A percentile compares a stretch with the other conserved stretches of the same genome.
These are phyloP conservation scores for Achlya hypogyna DNA, from an alignment of 352 stramenopile genomes.

Conservation along the genomic window DNA sequence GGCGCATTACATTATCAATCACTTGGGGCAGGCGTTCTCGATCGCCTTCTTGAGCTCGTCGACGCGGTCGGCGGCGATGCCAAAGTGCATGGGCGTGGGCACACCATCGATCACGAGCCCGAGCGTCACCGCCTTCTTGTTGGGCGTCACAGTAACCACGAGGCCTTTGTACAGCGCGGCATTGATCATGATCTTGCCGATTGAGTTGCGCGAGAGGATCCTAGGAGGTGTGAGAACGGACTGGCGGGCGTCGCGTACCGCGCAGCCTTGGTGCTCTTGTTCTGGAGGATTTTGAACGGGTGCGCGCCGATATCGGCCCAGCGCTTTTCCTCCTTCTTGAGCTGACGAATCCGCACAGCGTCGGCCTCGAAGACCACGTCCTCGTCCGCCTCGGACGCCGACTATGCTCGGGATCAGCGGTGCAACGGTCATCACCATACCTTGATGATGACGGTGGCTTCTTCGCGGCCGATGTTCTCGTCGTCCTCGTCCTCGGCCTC, in stretches of 20 bases:
- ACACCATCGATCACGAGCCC: constrained; percentile 48
- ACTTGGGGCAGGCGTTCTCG: constrained; percentile 22
- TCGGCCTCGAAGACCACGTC: constrained; percentile 36
- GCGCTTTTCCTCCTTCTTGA: constrained; percentile 81
- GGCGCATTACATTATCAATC: neutral
- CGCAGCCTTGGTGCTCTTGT: constrained; percentile 58
- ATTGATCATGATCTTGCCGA: constrained; percentile 84
- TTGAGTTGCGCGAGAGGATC: constrained; percentile 74
- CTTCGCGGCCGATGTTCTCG: constrained; percentile 71
- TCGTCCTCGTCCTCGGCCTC: constrained; percentile 50
- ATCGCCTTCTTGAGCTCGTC: constrained; percentile 51
- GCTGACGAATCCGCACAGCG: constrained; percentile 50
- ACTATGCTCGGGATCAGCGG: constrained; percentile 24
- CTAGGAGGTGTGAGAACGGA: constrained; percentile 22
- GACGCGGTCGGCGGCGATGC: constrained; percentile 56
- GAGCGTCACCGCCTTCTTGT: constrained; percentile 61
- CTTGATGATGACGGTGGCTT: constrained; percentile 82
- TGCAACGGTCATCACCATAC: constrained; percentile 26
- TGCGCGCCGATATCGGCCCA: constrained; percentile 82
- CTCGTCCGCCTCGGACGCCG: constrained; percentile 47
- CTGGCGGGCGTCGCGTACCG: constrained; percentile 27
- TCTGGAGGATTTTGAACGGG: constrained; percentile 67
- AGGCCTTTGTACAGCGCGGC: constrained; percentile 73
- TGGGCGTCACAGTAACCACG: constrained; percentile 54
- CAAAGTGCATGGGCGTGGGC: constrained; percentile 64